phyloP scores from a whole-genome alignment of 768 basidiomycete species.

The Calocybe cyanea region DNA sequence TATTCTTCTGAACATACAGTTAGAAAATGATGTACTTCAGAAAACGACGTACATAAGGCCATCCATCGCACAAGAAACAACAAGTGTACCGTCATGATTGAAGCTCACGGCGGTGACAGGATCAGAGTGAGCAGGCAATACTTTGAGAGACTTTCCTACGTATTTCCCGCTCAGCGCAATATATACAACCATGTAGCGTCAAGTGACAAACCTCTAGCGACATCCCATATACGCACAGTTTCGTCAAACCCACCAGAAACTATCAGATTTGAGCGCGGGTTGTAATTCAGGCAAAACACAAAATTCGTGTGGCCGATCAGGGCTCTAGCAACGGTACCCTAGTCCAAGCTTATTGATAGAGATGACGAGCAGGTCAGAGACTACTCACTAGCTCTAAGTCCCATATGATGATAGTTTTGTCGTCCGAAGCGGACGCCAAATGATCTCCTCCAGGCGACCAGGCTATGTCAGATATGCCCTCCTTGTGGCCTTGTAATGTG shows the following conservation, averaged over 20 bases:
- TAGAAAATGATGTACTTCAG: not conserved
- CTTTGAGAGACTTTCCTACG: conserved; percentile 77
- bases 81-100: conserved; percentile 91
- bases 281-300: conserved; percentile 92
- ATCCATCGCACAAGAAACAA: conserved; percentile 95
- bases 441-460: conserved; percentile 83
- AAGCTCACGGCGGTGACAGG: conserved; percentile 94
- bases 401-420: conserved; percentile 87
- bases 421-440: conserved; percentile 91
- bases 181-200: no score
- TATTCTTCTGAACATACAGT: conserved; percentile 64
- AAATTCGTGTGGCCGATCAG: conserved; percentile 89
- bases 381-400: conserved; percentile 57
- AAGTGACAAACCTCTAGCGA: conserved; percentile 80
- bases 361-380: conserved; percentile 8
- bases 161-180: no score
- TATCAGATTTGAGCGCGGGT: conserved; percentile 83
- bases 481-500: conserved; percentile 69
- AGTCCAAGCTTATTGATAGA: conserved; percentile 7
- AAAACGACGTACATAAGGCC: conserved; percentile 76
- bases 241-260: conserved; percentile 96
- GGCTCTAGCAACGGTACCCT: conserved; percentile 61
- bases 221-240: conserved; percentile 96
- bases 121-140: conserved; percentile 94
- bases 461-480: conserved; percentile 87